Percentiles rank a stretch among this genome's conserved stretches.
Evolutionary conservation across 2,329 filamentous ascomycete genomes (phyloP).

Genomic region (Sphaerulina populicola): DNA sequence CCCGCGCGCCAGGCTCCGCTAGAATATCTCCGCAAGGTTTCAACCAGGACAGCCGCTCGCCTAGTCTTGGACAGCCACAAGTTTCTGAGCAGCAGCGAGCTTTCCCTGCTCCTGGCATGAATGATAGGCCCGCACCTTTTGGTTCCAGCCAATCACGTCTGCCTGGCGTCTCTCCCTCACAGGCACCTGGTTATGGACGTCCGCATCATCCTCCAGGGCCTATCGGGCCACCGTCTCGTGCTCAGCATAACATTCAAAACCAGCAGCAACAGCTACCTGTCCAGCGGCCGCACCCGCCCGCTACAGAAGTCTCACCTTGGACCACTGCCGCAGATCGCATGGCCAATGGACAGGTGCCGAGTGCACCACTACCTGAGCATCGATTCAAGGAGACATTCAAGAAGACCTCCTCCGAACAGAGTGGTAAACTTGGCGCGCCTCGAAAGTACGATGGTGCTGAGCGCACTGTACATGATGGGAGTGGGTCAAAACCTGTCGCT

Average conservation of each 20-base stretch:
- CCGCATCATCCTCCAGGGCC: conserved; percentile 29
- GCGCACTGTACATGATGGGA: conserved; percentile 27
- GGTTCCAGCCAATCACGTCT: conserved; percentile 21
- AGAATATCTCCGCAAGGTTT: conserved; percentile 30
- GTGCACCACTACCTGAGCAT: conserved; percentile 13
- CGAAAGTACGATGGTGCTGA: conserved; percentile 26
- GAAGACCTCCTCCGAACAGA: conserved; percentile 26
- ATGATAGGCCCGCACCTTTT: conserved; percentile 25
- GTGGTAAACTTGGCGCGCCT: conserved; percentile 24
- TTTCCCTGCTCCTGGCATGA: conserved; percentile 26
- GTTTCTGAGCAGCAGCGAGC: conserved; percentile 24
- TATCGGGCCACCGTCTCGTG: conserved; percentile 32
- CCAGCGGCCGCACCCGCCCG: conserved; percentile 8
- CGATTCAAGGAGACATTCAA: conserved; percentile 33
- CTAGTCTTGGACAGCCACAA: conserved; percentile 23
- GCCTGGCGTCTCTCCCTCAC: conserved; percentile 26
- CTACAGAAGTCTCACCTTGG: conserved; percentile 24
- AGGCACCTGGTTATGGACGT: conserved; percentile 25
- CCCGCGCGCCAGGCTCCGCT: conserved; percentile 25
- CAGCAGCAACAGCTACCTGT: conserved; percentile 13
- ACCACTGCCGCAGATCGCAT: conserved; percentile 22
- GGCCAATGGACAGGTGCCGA: conserved; percentile 9
- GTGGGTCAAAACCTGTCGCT: conserved; percentile 23
- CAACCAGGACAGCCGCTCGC: conserved; percentile 23
- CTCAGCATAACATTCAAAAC: conserved; percentile 18